These are phyloP conservation scores for Blastobotrys ciferrii DNA, from an alignment of 1,139 yeast genomes.

Conservation along the genomic window DNA sequence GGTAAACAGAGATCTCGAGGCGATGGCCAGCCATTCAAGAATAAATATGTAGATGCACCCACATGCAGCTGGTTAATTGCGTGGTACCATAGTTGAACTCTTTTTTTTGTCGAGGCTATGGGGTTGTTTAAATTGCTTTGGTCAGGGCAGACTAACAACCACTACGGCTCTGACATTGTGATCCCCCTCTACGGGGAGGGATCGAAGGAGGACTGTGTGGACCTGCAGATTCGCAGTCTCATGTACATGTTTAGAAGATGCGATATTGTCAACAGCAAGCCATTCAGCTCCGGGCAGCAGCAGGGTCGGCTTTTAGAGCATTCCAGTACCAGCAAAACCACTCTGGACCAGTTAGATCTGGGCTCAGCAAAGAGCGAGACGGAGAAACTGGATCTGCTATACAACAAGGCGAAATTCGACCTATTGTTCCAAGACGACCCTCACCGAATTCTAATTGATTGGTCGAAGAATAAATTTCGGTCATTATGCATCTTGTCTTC, in stretches of 20 bases:
- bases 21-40: neutral
- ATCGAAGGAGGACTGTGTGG: constrained; percentile 52
- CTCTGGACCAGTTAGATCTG: neutral
- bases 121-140: constrained; percentile 30
- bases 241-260: constrained; percentile 56
- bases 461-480: constrained; percentile 62
- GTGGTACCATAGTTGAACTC: no score
- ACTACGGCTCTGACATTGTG: constrained; percentile 17
- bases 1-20: neutral
- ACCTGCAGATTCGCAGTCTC: constrained; percentile 57
- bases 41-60: constrained; percentile 4
- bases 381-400: constrained; percentile 51
- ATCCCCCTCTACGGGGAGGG: constrained; percentile 53
- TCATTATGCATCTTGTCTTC: constrained; percentile 54
- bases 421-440: constrained; percentile 49
- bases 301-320: constrained; percentile 16
- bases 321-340: neutral
- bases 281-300: constrained; percentile 27
- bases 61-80: neutral
- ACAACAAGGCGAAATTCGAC: constrained; percentile 48
- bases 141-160: constrained; percentile 23
- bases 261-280: constrained; percentile 45
- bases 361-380: constrained; percentile 25
- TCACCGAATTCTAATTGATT: constrained; percentile 62
- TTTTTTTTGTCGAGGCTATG: constrained; percentile 12